Evolutionary conservation across 73 alveolate species (phyloP).

Genomic region (Tetrahymena borealis): DNA sequence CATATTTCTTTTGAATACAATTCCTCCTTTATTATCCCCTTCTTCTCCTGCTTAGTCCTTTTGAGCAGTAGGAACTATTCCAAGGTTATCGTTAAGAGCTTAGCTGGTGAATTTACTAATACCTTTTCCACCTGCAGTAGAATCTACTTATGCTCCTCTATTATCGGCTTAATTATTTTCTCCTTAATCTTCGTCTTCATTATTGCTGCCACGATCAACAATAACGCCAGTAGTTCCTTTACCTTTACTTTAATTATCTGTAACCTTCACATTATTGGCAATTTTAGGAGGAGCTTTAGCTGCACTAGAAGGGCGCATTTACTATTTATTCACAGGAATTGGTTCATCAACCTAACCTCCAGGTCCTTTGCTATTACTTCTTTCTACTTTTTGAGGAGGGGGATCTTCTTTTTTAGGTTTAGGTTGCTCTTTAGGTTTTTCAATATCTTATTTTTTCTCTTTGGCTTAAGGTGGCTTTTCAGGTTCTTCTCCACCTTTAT

Average conservation of each 20-base stretch:
- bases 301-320: not conserved
- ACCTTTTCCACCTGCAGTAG: not conserved
- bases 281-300: not conserved
- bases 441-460: slow-evolving; percentile 22
- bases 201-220: not conserved
- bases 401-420: slow-evolving; percentile 27
- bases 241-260: not conserved
- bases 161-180: not conserved
- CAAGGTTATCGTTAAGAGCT: not conserved
- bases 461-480: slow-evolving; percentile 33
- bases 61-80: not conserved
- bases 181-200: not conserved
- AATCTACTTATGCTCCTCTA: not conserved
- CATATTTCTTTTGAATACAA: not conserved
- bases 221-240: not conserved
- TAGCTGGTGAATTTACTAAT: not conserved
- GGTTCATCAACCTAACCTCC: not conserved
- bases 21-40: not conserved
- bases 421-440: slow-evolving; percentile 13
- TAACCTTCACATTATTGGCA: not conserved
- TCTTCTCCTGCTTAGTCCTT: not conserved
- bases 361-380: not conserved
- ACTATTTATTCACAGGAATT: not conserved
- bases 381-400: slow-evolving; percentile 13
- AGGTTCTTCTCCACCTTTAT: slow-evolving; percentile 10